These are phyloP conservation scores for Hibiscus mutabilis DNA, from an alignment of 345 rosid species.

Conservation along the genomic window DNA sequence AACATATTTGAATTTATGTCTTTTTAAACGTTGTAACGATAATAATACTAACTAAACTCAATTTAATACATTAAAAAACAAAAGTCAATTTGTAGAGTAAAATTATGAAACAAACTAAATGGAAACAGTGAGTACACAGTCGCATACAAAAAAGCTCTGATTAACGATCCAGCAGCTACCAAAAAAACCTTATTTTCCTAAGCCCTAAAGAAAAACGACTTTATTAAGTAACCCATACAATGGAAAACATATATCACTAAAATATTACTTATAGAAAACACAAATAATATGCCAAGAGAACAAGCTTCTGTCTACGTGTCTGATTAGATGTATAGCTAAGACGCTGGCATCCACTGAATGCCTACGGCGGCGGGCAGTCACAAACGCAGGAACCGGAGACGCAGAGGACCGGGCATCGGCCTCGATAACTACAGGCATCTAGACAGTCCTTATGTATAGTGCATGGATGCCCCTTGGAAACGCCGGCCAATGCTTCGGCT, in stretches of 20 bases:
- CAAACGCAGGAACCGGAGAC: neutral
- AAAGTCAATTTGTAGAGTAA: too few species aligned
- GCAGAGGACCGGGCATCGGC: constrained; percentile 10
- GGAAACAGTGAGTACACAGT: neutral
- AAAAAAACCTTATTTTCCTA: neutral
- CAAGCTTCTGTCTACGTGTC: neutral
- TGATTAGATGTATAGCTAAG: too few species aligned
- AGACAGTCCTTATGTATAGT: neutral
- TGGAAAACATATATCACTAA: neutral
- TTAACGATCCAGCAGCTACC: neutral
- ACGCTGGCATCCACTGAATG: neutral
- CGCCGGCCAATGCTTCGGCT: neutral
- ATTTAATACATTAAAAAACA: too few species aligned
- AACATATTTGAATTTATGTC: too few species aligned
- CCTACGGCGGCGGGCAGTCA: constrained; percentile 11
- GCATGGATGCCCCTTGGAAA: constrained; percentile 8
- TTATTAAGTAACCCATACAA: neutral
- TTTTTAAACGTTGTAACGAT: too few species aligned
- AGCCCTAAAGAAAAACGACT: neutral
- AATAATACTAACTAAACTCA: too few species aligned
- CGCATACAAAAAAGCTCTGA: neutral
- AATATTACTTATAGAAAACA: neutral
- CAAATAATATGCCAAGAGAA: neutral
- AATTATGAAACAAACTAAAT: neutral
- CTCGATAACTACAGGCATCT: constrained; percentile 8